Base-by-base conservation (phyloP, 169 alveolate species). In the Plasmodium coatneyi region DNA sequence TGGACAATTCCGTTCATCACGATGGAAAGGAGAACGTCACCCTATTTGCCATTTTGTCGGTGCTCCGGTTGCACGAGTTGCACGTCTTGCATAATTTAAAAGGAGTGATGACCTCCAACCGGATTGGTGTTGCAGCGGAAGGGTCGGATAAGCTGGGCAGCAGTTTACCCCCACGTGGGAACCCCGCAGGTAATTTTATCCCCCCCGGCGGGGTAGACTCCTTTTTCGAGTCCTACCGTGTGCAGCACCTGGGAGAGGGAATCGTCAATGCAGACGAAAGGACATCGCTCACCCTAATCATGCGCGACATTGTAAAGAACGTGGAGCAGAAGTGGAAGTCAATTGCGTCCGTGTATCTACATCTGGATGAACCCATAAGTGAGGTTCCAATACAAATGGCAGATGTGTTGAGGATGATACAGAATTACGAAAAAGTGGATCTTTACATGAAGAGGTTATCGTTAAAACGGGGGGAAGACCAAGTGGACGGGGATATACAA, bases 371-470 rank as follows among this genome's bases (percentile, higher is more conserved):
- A 5, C 16, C 52, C 14, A 34, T 84, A 28, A 74, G 22, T n/a
- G 49, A 2, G 7, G 43, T 34, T 30, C 49, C 32, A 5, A 19
- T 84, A 22, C 74, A 52, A 14, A 43, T 84, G 19, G 22, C 54
- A 46, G 83, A 84, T 84, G 22, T 84, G 10, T 36, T 60, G 12
- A 84, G 39, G 41, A 7, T 84, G 49, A 84, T 84, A 32, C 84
- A 72, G 6, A 84, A 84, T 30, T 84, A 84, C 79, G 19, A 32
- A 2, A 84, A 84, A 72, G 60, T 84, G 5, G 32, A 72, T 71
- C 19, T 32, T 28, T 84, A 84, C 66, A 43, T 84, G 39, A 49
- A 16, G 0, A 46, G 10, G 34, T 72, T 84, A 71, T 32, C 54
- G 3, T 32, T 32, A 4, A 34, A 84, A 5, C 1, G 28, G 14